phyloP scores from a whole-genome alignment of 495 filamentous ascomycete genomes.

The Aspergillus saccharolyticus region DNA sequence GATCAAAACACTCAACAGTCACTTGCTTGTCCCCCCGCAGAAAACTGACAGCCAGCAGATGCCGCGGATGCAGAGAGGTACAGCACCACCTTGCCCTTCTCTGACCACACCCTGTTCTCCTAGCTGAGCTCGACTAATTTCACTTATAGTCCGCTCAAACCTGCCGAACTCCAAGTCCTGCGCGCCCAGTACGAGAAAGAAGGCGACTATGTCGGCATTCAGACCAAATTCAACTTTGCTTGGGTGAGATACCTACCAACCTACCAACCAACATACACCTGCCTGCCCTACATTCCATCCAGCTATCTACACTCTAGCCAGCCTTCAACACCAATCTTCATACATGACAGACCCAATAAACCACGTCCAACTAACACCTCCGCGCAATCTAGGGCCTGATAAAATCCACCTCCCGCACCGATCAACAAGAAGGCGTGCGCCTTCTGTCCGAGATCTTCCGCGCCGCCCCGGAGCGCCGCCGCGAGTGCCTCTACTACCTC shows the following conservation, averaged over 20 bases:
- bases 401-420: slow-evolving; percentile 74
- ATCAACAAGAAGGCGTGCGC: slow-evolving; percentile 93
- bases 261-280: too few species aligned
- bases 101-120: slow-evolving; percentile 33
- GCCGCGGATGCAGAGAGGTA: slow-evolving; percentile 96
- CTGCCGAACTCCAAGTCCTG: slow-evolving; percentile 84
- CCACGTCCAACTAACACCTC: background rate
- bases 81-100: background rate
- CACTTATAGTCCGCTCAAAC: slow-evolving; percentile 67
- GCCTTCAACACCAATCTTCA: background rate
- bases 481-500: slow-evolving; percentile 97
- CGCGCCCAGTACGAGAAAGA: slow-evolving; percentile 94
- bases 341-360: too few species aligned
- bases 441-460: slow-evolving; percentile 97
- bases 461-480: slow-evolving; percentile 78
- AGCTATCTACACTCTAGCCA: too few species aligned
- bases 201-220: slow-evolving; percentile 89
- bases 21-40: too few species aligned
- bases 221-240: slow-evolving; percentile 99
- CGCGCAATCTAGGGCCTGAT: slow-evolving; percentile 80
- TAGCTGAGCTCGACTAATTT: slow-evolving; percentile 12
- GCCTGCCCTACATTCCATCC: too few species aligned
- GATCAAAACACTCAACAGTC: too few species aligned
- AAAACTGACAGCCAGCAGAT: too few species aligned
- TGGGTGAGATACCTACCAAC: slow-evolving; percentile 57